These are phyloP conservation scores for Huntiella omanensis DNA, from an alignment of 2,329 filamentous ascomycete species.

Conservation along the genomic window DNA sequence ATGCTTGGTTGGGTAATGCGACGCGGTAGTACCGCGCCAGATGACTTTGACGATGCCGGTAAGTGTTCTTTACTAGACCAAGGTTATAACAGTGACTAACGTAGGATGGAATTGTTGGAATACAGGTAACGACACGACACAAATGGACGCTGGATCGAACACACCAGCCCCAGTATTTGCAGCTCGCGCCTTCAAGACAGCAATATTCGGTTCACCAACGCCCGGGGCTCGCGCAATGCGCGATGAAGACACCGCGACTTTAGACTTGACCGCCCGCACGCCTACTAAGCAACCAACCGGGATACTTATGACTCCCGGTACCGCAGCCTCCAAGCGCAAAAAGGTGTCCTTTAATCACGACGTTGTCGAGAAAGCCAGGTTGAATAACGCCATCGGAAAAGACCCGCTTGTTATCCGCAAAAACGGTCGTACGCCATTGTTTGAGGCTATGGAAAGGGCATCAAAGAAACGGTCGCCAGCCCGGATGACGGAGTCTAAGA, in stretches of 20 bases:
- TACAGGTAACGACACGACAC: constrained; percentile 21
- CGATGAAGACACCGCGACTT: constrained; percentile 16
- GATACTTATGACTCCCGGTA: constrained; percentile 46
- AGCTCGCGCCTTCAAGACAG: constrained; percentile 43
- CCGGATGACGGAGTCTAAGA: background rate
- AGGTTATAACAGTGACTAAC: background rate
- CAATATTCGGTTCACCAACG: constrained; percentile 41
- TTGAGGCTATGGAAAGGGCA: constrained; percentile 27
- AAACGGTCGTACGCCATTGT: constrained; percentile 20
- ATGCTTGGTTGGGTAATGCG: constrained; percentile 45
- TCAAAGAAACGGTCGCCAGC: constrained; percentile 15
- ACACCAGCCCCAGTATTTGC: constrained; percentile 50
- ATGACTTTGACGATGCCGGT: constrained; percentile 12
- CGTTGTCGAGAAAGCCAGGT: constrained; percentile 25
- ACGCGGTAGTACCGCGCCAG: constrained; percentile 23
- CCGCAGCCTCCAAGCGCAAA: constrained; percentile 39
- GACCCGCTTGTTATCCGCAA: constrained; percentile 13
- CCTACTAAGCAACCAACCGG: constrained; percentile 31
- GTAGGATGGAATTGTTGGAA: too few species aligned
- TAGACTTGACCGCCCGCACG: constrained; percentile 19
- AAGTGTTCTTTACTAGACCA: background rate
- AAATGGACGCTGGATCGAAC: constrained; percentile 36
- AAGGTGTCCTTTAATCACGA: constrained; percentile 46
- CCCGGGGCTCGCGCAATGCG: constrained; percentile 17
- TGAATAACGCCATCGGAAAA: constrained; percentile 18